Evolutionary conservation across 176 grass and related monocot species (phyloP).

Genomic region (Aegilops speltoides): DNA sequence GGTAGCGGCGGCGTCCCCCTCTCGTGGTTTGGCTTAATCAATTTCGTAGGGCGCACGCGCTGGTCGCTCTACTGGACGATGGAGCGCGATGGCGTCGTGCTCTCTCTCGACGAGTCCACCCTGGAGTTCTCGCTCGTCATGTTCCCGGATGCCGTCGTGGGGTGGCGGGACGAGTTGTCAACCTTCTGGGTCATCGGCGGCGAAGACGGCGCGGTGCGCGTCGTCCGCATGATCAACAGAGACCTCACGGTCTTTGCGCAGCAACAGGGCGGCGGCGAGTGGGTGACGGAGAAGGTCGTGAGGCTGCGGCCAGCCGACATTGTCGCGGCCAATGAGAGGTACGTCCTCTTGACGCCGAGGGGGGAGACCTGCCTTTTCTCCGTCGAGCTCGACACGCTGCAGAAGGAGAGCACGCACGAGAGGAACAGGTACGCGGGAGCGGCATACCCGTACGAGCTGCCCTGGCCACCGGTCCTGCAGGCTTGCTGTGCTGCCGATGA

Average conservation of each 20-base stretch:
- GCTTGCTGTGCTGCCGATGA: neutral
- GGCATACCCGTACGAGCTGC: conserved; percentile 9
- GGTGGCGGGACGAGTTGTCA: neutral
- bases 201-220: neutral
- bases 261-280: neutral
- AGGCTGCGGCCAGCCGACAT: neutral
- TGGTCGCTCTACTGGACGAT: neutral
- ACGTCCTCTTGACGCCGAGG: conserved; percentile 10
- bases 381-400: conserved; percentile 4
- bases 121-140: conserved; percentile 14
- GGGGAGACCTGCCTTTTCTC: conserved; percentile 27
- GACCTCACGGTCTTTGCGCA: neutral
- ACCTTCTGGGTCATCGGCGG: conserved; percentile 4
- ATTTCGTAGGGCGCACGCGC: neutral
- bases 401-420: neutral
- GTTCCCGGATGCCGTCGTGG: conserved; percentile 1
- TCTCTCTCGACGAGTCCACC: conserved; percentile 13
- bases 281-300: conserved; percentile 4
- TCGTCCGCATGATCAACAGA: neutral
- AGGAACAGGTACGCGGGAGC: neutral
- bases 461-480: conserved; percentile 9
- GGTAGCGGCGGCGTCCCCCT: neutral
- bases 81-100: neutral
- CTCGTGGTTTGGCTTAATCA: neutral
- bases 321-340: neutral